phyloP scores from a whole-genome alignment of 2,329 filamentous ascomycete species.

The Knoxdaviesia capensis region DNA sequence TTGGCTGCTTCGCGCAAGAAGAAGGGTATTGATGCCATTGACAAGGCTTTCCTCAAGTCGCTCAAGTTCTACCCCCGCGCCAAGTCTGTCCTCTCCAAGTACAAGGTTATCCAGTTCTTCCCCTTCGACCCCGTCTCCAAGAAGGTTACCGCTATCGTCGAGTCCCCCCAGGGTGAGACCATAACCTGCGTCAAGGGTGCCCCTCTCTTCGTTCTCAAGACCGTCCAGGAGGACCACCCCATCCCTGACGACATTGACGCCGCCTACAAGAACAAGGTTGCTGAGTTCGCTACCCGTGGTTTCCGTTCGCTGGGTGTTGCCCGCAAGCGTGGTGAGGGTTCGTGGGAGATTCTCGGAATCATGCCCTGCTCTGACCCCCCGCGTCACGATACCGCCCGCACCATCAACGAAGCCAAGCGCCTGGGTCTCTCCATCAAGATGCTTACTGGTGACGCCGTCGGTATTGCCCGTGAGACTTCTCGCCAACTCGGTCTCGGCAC shows the following conservation, averaged over 20 bases:
- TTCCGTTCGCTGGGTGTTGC: conserved; percentile 89
- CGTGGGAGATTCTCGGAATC: conserved; percentile 85
- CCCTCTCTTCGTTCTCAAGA: conserved; percentile 71
- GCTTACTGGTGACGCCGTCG: conserved; percentile 87
- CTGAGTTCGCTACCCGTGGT: conserved; percentile 79
- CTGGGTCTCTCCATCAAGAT: conserved; percentile 87
- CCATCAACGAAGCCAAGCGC: conserved; percentile 73
- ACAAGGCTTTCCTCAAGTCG: conserved; percentile 84
- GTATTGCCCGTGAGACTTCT: conserved; percentile 80
- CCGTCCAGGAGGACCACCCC: conserved; percentile 66
- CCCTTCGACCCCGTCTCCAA: conserved; percentile 89
- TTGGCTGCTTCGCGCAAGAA: conserved; percentile 82
- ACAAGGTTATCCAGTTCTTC: conserved; percentile 67
- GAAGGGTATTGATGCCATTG: conserved; percentile 88
- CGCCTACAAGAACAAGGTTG: conserved; percentile 82
- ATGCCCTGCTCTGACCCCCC: conserved; percentile 89
- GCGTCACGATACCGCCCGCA: conserved; percentile 76
- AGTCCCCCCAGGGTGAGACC: conserved; percentile 64
- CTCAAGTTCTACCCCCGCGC: conserved; percentile 66
- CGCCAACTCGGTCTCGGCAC: conserved; percentile 80
- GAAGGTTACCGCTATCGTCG: conserved; percentile 70
- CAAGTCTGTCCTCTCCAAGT: conserved; percentile 63
- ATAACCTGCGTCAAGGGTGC: conserved; percentile 86
- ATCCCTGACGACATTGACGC: conserved; percentile 59
- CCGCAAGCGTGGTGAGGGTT: conserved; percentile 62